phyloP scores from a whole-genome alignment of 139 green algal genomes.

The Zygnema circumcarinatum region DNA sequence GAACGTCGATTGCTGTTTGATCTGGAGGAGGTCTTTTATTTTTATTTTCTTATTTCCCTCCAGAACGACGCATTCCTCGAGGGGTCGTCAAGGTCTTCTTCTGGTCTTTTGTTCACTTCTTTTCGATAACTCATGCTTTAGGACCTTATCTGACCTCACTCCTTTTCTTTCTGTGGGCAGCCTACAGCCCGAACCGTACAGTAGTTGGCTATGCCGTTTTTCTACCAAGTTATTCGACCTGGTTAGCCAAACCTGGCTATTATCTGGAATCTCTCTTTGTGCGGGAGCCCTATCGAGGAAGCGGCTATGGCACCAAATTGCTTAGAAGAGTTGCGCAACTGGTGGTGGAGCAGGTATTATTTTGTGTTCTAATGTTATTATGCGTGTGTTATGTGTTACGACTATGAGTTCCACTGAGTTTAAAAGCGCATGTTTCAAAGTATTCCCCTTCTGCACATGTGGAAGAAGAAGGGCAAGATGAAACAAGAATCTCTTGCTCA shows the following conservation, averaged over 20 bases:
- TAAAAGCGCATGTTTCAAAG: not conserved
- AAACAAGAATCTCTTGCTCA: slow-evolving; percentile 1
- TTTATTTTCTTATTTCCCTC: not conserved
- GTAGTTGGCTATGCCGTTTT: slow-evolving; percentile 36
- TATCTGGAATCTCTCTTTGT: slow-evolving; percentile 43
- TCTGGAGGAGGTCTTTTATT: not conserved
- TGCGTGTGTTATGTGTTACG: not conserved
- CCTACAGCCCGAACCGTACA: slow-evolving; percentile 2
- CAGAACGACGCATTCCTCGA: no score
- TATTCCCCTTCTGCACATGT: not conserved
- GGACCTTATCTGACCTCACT: no score
- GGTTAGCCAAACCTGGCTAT: slow-evolving; percentile 12
- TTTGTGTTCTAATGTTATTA: not conserved
- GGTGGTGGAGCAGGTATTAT: not conserved
- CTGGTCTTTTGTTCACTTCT: not conserved
- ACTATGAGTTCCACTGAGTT: not conserved
- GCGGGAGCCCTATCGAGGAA: slow-evolving; percentile 26
- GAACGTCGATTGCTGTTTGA: no score
- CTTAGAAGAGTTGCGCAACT: slow-evolving; percentile 26
- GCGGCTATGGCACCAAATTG: slow-evolving; percentile 27
- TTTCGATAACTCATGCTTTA: no score
- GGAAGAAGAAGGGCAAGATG: not conserved
- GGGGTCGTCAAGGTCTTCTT: not conserved
- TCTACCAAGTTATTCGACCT: slow-evolving; percentile 47
- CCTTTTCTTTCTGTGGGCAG: no score